Evolutionary conservation across 352 stramenopile genomes (phyloP).

Genomic region (Halophytophthora polymorphica): DNA sequence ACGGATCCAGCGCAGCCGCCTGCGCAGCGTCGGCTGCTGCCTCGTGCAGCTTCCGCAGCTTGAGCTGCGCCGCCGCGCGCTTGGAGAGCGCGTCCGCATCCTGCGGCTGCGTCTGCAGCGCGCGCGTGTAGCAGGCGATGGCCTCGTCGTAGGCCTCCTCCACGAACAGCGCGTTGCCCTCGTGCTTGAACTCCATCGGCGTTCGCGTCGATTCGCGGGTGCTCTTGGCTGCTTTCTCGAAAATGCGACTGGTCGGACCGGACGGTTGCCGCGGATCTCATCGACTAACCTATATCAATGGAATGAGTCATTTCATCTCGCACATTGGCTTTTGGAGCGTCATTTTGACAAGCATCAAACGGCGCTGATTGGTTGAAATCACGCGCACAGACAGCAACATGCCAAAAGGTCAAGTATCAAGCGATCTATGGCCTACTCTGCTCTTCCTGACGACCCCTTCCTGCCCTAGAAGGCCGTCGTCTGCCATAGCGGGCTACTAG

Average conservation of each 20-base stretch:
- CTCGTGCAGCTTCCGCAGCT: slow-evolving; percentile 57
- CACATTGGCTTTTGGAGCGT: too few relatives aligned
- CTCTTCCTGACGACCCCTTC: slow-evolving; percentile 1
- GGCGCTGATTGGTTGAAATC: too few relatives aligned
- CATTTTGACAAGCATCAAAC: too few relatives aligned
- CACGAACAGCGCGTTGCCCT: slow-evolving; percentile 81
- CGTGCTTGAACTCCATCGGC: slow-evolving; percentile 65
- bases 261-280: neutral
- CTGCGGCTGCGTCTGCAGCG: slow-evolving; percentile 28
- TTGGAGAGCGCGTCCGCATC: slow-evolving; percentile 65
- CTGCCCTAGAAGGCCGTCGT: slow-evolving; percentile 7
- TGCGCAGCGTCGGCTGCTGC: slow-evolving; percentile 47
- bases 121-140: slow-evolving; percentile 47
- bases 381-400: too few relatives aligned
- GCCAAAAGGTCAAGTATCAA: too few relatives aligned
- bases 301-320: neutral
- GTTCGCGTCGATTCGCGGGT: slow-evolving; percentile 9
- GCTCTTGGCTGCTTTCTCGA: neutral
- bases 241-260: neutral
- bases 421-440: neutral
- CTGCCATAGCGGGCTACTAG: slow-evolving; percentile 14
- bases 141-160: slow-evolving; percentile 77
- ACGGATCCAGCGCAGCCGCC: slow-evolving; percentile 48
- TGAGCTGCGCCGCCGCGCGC: slow-evolving; percentile 62
- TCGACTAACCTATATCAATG: neutral